Evolutionary conservation across 2,329 filamentous ascomycete genomes (phyloP).

Genomic region (Aureobasidium subglaciale): DNA sequence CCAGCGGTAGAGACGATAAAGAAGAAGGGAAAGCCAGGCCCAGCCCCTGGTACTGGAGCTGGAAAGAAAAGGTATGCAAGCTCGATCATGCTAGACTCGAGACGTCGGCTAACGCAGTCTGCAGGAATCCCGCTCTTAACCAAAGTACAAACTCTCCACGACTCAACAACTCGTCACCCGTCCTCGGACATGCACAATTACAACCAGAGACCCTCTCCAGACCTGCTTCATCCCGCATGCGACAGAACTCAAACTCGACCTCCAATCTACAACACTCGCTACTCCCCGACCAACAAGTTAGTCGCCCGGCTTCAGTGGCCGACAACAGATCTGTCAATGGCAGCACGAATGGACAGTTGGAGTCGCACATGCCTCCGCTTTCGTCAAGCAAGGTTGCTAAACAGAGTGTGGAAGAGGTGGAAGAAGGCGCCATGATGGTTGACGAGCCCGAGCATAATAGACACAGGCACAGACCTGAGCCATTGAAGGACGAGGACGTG

Average conservation of each 20-base stretch:
- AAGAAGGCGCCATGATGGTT: constrained; percentile 15
- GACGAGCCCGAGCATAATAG: constrained; percentile 14
- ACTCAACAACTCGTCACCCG: constrained; percentile 61
- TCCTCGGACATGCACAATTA: constrained; percentile 55
- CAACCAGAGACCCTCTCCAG: constrained; percentile 53
- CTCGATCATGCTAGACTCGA: too few relatives aligned
- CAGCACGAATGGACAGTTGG: constrained; percentile 21
- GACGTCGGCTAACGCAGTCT: neutral
- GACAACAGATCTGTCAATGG: constrained; percentile 22
- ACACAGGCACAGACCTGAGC: constrained; percentile 25
- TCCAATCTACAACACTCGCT: constrained; percentile 31
- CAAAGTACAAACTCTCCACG: constrained; percentile 51
- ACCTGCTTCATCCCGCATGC: constrained; percentile 61
- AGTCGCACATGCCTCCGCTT: neutral
- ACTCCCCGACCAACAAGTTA: constrained; percentile 42
- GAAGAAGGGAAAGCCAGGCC: constrained; percentile 60
- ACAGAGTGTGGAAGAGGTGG: constrained; percentile 20
- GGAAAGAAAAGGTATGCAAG: constrained; percentile 69
- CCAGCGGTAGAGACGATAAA: constrained; percentile 57
- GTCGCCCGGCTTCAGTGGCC: constrained; percentile 21
- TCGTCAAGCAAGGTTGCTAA: constrained; percentile 19
- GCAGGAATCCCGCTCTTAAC: constrained; percentile 41
- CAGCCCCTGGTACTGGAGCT: constrained; percentile 53
- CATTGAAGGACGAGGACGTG: constrained; percentile 44
- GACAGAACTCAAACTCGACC: constrained; percentile 62